phyloP scores from a whole-genome alignment of 2,329 filamentous ascomycete genomes.

The Aspergillus jensenii region DNA sequence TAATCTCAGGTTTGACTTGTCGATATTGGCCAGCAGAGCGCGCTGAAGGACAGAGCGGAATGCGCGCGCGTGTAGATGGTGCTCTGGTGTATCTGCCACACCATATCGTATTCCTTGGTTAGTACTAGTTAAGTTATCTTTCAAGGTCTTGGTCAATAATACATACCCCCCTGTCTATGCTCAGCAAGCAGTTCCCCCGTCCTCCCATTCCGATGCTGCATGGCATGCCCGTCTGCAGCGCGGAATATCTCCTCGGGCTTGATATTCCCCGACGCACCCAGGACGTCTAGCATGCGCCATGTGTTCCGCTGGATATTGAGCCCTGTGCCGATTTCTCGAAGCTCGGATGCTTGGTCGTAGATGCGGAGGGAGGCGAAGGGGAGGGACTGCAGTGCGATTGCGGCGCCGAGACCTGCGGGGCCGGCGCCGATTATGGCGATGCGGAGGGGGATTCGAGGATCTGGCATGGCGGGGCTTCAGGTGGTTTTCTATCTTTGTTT shows the following conservation, averaged over 20 bases:
- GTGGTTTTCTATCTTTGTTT: neutral
- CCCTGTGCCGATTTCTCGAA: conserved; percentile 12
- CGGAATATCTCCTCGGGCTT: conserved; percentile 8
- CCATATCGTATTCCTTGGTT: too few species aligned
- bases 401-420: conserved; percentile 14
- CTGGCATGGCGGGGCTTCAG: neutral
- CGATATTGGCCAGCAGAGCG: conserved; percentile 1
- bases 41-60: conserved; percentile 14
- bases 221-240: conserved; percentile 10
- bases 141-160: neutral
- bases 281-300: conserved; percentile 15
- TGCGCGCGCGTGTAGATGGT: conserved; percentile 11
- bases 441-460: neutral
- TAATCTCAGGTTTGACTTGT: conserved; percentile 3
- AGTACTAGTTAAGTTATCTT: too few species aligned
- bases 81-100: conserved; percentile 3
- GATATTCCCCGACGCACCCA: conserved; percentile 13
- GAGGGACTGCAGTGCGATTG: conserved; percentile 13
- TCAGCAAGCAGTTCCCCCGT: conserved; percentile 12
- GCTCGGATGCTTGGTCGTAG: conserved; percentile 14
- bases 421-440: conserved; percentile 17
- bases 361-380: conserved; percentile 7
- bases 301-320: conserved; percentile 15
- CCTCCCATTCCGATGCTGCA: conserved; percentile 16
- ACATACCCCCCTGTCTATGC: conserved; percentile 5